Percentiles rank a stretch among this genome's conserved stretches.
Conservation (phyloP, 2,329 filamentous ascomycete genomes). For the Talaromyces sp. region DNA sequence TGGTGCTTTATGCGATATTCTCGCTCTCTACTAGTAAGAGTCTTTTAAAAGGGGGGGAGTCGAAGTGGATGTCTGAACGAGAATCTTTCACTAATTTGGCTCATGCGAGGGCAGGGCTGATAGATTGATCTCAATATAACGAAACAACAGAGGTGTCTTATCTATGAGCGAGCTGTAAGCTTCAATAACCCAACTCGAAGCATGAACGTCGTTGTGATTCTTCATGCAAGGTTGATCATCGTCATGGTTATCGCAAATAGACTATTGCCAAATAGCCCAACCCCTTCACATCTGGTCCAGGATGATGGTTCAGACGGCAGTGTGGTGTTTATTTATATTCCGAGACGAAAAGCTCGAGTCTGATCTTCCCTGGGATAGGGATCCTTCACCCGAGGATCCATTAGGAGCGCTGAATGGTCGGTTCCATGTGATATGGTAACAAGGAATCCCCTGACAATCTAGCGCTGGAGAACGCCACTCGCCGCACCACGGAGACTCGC, state of each 20-base stretch:
- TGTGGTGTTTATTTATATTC: not conserved
- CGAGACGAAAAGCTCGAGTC: not conserved
- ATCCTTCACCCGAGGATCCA: not conserved
- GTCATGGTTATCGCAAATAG: not conserved
- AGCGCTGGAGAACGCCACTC: not conserved
- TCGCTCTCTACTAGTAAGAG: too few species aligned
- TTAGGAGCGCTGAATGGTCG: not conserved
- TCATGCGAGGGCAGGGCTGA: not conserved
- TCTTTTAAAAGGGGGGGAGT: too few species aligned
- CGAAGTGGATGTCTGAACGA: not conserved
- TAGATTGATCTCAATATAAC: not conserved
- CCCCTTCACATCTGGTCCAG: not conserved
- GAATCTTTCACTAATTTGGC: not conserved
- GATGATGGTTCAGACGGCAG: too few species aligned
- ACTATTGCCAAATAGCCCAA: conserved; percentile 9
- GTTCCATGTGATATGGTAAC: not conserved
- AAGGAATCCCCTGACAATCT: not conserved
- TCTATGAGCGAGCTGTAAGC: not conserved
- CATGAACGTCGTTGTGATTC: not conserved
- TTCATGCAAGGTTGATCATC: conserved; percentile 11
- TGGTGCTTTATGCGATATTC: not conserved
- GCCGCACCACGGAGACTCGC: not conserved
- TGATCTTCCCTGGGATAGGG: not conserved
- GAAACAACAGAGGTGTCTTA: not conserved
- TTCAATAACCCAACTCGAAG: not conserved